Evolutionary conservation across 352 stramenopile species (phyloP).

Genomic region (Phytophthora tubulina): DNA sequence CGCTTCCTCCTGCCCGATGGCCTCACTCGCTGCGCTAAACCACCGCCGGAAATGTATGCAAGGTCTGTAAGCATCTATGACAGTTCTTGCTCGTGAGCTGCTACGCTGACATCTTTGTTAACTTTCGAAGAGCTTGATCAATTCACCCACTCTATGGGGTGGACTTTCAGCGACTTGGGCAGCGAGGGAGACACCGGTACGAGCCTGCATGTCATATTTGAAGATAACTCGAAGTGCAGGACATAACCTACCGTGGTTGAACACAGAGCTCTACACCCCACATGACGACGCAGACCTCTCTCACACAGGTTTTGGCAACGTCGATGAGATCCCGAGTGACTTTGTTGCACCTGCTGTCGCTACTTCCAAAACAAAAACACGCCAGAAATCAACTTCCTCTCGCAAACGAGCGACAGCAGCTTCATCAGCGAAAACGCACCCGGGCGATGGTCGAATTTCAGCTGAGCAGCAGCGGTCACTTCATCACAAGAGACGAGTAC

Average conservation of each 20-base stretch:
- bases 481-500: constrained; percentile 7
- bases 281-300: constrained; percentile 35
- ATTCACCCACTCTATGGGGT: constrained; percentile 73
- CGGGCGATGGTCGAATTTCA: not conserved
- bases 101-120: not conserved
- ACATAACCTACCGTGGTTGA: not conserved
- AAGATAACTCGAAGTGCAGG: too few species aligned
- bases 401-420: constrained; percentile 43
- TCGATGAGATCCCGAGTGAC: constrained; percentile 46
- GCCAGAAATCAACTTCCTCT: constrained; percentile 15
- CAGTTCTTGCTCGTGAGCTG: not conserved
- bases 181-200: constrained; percentile 24
- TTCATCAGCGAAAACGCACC: constrained; percentile 21
- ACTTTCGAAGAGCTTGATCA: constrained; percentile 56
- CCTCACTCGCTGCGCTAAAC: constrained; percentile 22
- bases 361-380: constrained; percentile 5
- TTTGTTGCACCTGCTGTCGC: constrained; percentile 50
- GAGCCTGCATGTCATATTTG: not conserved
- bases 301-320: constrained; percentile 49
- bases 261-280: constrained; percentile 7
- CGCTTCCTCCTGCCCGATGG: constrained; percentile 4
- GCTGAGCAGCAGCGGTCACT: constrained; percentile 9
- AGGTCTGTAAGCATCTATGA: constrained; percentile 15
- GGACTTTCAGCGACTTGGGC: constrained; percentile 54
- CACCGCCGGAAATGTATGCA: constrained; percentile 33